These are phyloP conservation scores for Camellia sinensis DNA, from an alignment of 148 eudicot species.

Conservation along the genomic window DNA sequence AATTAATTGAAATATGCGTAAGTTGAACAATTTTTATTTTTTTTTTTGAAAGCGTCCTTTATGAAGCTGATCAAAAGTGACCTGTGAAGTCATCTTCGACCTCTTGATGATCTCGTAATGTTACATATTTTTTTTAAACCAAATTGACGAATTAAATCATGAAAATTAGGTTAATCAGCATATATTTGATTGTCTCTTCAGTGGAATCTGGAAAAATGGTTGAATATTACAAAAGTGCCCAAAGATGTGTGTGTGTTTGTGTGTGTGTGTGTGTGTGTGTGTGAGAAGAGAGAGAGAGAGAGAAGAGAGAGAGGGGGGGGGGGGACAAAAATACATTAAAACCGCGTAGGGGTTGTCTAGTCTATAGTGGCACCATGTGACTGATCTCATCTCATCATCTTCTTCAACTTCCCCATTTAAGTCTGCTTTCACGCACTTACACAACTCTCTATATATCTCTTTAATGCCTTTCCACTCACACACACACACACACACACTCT, in stretches of 20 bases:
- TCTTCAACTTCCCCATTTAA: neutral
- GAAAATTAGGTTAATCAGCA: no score
- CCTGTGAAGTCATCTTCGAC: neutral
- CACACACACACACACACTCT: neutral
- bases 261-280: no score
- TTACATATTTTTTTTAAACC: no score
- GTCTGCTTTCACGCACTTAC: neutral
- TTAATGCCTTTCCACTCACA: neutral
- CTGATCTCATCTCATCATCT: neutral
- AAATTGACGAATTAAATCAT: no score
- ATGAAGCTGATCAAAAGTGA: neutral
- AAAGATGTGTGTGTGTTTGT: no score
- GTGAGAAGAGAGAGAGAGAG: neutral
- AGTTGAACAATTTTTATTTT: no score
- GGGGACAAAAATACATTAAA: neutral
- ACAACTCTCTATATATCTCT: neutral
- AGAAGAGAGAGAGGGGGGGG: neutral
- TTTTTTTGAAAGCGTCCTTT: constrained; percentile 2
- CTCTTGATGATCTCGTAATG: neutral
- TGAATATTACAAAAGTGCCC: no score
- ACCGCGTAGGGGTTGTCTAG: neutral
- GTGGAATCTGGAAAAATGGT: no score
- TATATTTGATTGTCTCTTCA: no score
- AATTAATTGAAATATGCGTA: no score
- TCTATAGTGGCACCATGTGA: constrained; percentile 6